phyloP scores from a whole-genome alignment of 1,284 basidiomycete genomes.

The Polyporus tsugae region DNA sequence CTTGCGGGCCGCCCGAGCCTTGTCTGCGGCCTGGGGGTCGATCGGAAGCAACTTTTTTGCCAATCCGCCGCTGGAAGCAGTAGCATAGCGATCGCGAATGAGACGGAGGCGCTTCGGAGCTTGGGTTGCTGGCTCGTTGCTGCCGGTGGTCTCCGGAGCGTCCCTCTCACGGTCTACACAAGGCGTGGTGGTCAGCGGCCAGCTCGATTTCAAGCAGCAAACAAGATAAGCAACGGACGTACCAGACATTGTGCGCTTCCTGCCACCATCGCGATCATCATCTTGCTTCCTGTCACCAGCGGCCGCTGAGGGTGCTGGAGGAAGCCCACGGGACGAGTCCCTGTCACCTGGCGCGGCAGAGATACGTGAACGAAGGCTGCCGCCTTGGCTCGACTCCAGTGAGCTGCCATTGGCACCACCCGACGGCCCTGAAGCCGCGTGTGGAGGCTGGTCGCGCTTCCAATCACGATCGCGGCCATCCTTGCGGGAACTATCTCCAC shows the following conservation, averaged over 20 bases:
- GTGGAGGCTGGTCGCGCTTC: constrained; percentile 37
- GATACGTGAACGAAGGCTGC: constrained; percentile 73
- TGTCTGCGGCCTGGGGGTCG: constrained; percentile 64
- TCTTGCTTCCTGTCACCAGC: constrained; percentile 43
- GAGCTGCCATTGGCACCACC: constrained; percentile 21
- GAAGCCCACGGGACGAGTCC: constrained; percentile 43
- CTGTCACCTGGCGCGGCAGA: constrained; percentile 52
- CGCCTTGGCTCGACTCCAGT: constrained; percentile 33
- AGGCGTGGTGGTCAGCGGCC: constrained; percentile 8
- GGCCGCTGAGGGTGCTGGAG: constrained; percentile 45
- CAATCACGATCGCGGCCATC: constrained; percentile 41
- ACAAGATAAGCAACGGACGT: constrained; percentile 36
- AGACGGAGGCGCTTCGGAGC: constrained; percentile 47
- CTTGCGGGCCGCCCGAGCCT: constrained; percentile 57
- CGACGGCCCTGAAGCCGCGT: constrained; percentile 26
- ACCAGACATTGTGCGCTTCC: constrained; percentile 77
- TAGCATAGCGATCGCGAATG: constrained; percentile 52
- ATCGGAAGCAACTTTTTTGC: constrained; percentile 68
- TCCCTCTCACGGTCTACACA: constrained; percentile 61
- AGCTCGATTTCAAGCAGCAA: background rate
- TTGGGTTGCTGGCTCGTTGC: constrained; percentile 35
- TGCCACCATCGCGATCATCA: constrained; percentile 67
- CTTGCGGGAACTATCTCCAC: constrained; percentile 38
- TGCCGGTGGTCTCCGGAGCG: constrained; percentile 37
- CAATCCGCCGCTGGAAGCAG: constrained; percentile 42